A percentile compares a stretch with the other conserved stretches of the same genome.
These are phyloP conservation scores for Arthrobotrys sinensis DNA, from an alignment of 2,329 filamentous ascomycete species.

Conservation along the genomic window DNA sequence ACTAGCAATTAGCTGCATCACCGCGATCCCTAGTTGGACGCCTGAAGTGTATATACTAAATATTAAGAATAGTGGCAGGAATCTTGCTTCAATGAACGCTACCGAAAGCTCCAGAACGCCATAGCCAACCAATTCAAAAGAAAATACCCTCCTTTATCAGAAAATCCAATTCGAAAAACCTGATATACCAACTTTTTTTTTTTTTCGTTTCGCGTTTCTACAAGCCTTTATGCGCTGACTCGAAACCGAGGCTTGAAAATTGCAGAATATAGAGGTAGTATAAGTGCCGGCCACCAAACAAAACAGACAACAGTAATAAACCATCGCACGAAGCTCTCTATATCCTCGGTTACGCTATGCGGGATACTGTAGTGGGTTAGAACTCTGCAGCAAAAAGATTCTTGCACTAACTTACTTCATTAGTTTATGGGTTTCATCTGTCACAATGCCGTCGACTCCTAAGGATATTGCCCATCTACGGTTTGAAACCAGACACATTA, in stretches of 20 bases:
- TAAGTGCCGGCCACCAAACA: constrained; percentile 55
- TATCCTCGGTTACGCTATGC: constrained; percentile 28
- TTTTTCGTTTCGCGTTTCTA: not conserved
- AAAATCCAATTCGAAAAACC: constrained; percentile 1
- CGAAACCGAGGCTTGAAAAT: constrained; percentile 52
- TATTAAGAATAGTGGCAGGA: constrained; percentile 16
- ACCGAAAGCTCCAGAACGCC: constrained; percentile 18
- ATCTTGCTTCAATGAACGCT: constrained; percentile 3
- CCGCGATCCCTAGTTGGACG: not conserved
- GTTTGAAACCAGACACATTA: not conserved
- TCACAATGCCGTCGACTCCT: constrained; percentile 83
- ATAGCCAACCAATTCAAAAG: constrained; percentile 2
- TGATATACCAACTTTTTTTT: not conserved
- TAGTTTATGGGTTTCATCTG: constrained; percentile 79
- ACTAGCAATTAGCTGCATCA: constrained; percentile 3
- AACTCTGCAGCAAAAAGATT: not conserved
- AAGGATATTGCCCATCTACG: constrained; percentile 53
- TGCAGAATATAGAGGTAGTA: constrained; percentile 49
- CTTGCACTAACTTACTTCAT: constrained; percentile 30
- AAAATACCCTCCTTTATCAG: not conserved
- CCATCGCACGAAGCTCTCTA: constrained; percentile 22
- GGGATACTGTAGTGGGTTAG: constrained; percentile 16
- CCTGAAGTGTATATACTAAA: not conserved
- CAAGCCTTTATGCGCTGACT: constrained; percentile 15
- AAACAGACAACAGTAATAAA: constrained; percentile 37